phyloP scores from a whole-genome alignment of 352 stramenopile species.

The Phytophthora rubi region DNA sequence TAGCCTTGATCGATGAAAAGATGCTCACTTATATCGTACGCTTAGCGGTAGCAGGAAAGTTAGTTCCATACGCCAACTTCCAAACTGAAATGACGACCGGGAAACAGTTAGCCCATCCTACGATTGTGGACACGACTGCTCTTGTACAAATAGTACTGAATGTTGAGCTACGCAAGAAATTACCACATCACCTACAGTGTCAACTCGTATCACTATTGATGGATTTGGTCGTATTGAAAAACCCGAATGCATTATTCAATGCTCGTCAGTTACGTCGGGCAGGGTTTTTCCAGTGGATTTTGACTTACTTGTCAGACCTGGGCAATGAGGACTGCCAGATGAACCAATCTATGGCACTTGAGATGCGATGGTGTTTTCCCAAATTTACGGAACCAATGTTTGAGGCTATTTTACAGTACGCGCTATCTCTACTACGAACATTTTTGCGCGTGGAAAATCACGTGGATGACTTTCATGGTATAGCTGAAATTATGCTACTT shows the following conservation, averaged over 20 bases:
- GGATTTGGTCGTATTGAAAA: slow-evolving; percentile 49
- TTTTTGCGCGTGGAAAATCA: slow-evolving; percentile 71
- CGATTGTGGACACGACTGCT: slow-evolving; percentile 61
- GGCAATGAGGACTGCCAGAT: slow-evolving; percentile 49
- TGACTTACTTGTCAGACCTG: slow-evolving; percentile 63
- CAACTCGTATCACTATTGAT: slow-evolving; percentile 59
- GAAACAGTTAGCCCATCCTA: slow-evolving; percentile 27
- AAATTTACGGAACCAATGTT: slow-evolving; percentile 42
- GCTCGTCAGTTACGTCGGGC: slow-evolving; percentile 66
- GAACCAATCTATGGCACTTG: slow-evolving; percentile 30
- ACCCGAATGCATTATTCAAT: slow-evolving; percentile 84
- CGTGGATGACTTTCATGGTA: slow-evolving; percentile 51
- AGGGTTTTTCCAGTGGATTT: slow-evolving; percentile 59
- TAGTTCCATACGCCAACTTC: slow-evolving; percentile 23
- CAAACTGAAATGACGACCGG: background rate
- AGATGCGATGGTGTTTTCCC: slow-evolving; percentile 64
- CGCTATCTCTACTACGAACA: slow-evolving; percentile 45
- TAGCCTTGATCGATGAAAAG: slow-evolving; percentile 55
- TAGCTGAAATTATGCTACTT: slow-evolving; percentile 57
- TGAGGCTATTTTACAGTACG: slow-evolving; percentile 58
- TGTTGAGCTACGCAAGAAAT: slow-evolving; percentile 42
- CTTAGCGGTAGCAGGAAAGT: slow-evolving; percentile 55
- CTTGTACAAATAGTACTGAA: slow-evolving; percentile 67
- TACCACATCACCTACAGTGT: slow-evolving; percentile 55
- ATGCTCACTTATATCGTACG: slow-evolving; percentile 51